Evolutionary conservation across 2,329 filamentous ascomycete genomes (phyloP).

Genomic region (Nemania diffusa): DNA sequence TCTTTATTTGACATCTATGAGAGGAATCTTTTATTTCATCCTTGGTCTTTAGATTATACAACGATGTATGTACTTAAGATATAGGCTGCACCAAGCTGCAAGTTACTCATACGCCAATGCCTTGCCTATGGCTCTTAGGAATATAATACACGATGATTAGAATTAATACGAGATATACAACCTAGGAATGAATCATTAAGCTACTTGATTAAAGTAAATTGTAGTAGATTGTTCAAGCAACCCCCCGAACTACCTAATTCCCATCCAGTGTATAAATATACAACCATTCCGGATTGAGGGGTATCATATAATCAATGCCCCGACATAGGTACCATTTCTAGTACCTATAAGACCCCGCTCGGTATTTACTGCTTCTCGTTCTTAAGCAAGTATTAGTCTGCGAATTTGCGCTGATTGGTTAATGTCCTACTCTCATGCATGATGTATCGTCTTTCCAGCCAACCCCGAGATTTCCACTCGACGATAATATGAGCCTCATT

Average conservation of each 20-base stretch:
- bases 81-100: background rate
- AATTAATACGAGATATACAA: background rate
- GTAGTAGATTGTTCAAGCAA: background rate
- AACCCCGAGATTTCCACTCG: background rate
- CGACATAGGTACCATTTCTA: background rate
- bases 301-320: slow-evolving; percentile 16
- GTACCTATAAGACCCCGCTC: background rate
- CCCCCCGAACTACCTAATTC: background rate
- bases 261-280: background rate
- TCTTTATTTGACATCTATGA: too few relatives aligned
- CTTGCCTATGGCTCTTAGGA: background rate
- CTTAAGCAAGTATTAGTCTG: background rate
- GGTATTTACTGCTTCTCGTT: background rate
- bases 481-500: background rate
- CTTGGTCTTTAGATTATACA: too few relatives aligned
- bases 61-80: too few relatives aligned
- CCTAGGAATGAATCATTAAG: background rate
- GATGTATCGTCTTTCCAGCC: background rate
- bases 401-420: background rate
- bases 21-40: too few relatives aligned
- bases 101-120: background rate
- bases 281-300: background rate
- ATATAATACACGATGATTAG: background rate
- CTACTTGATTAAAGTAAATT: background rate
- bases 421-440: background rate